Evolutionary conservation across 768 basidiomycete species (phyloP).

Genomic region (Phanerochaete carnosa): DNA sequence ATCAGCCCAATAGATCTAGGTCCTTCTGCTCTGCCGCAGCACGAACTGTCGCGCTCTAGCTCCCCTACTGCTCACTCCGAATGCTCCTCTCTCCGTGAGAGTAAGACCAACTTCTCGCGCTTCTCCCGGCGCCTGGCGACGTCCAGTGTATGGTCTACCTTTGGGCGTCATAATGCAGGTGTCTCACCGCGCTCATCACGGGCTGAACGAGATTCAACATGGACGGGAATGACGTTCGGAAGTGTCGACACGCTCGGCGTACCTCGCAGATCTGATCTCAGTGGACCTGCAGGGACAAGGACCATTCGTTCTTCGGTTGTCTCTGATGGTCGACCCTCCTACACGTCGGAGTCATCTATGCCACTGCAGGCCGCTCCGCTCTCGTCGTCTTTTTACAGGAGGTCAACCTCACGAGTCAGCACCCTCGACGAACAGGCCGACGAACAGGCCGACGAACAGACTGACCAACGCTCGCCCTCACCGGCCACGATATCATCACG

Average conservation of each 20-base stretch:
- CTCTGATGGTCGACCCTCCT: not conserved
- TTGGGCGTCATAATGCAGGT: slow-evolving; percentile 1
- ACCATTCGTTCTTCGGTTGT: not conserved
- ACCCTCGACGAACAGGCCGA: not conserved
- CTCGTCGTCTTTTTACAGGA: not conserved
- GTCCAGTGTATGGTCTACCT: slow-evolving; percentile 6
- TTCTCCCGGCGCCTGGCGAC: slow-evolving; percentile 2
- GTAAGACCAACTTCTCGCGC: slow-evolving; percentile 2
- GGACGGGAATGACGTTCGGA: not conserved
- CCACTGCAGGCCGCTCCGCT: not conserved
- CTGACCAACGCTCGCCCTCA: not conserved
- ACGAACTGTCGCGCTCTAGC: not conserved
- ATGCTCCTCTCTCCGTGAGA: not conserved
- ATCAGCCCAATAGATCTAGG: not conserved
- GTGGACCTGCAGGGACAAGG: not conserved
- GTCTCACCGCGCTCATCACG: not conserved
- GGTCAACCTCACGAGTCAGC: not conserved
- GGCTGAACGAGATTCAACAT: not conserved
- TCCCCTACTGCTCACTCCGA: slow-evolving; percentile 1
- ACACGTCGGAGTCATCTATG: not conserved
- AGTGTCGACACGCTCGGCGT: slow-evolving; percentile 10
- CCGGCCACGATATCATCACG: slow-evolving; percentile 13
- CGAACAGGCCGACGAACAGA: not conserved
- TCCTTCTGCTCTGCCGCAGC: not conserved
- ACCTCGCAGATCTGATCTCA: not conserved